A percentile compares a stretch with the other conserved stretches of the same genome.
Conservation (phyloP, 2,329 filamentous ascomycete genomes). For the Pseudogymnoascus sp. region DNA sequence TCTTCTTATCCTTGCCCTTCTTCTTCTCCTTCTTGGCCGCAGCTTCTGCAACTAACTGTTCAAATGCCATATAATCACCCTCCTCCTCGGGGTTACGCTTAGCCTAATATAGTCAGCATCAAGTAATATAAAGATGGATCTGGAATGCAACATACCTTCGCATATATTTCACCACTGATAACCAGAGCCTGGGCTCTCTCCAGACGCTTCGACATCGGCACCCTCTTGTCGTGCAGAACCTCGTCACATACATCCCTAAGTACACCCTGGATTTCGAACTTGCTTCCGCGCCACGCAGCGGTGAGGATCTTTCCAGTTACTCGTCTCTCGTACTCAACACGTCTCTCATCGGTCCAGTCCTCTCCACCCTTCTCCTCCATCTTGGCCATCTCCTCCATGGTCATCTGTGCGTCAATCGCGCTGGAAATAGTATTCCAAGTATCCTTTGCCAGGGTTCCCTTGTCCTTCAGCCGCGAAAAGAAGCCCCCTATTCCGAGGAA, state of each 20-base stretch:
- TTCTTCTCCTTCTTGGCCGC: constrained; percentile 86
- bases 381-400: constrained; percentile 98
- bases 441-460: constrained; percentile 93
- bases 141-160: constrained; percentile 56
- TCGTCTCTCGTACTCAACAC: constrained; percentile 87
- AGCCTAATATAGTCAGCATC: constrained; percentile 49
- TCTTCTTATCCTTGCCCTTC: constrained; percentile 47
- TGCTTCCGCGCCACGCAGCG: constrained; percentile 91
- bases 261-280: constrained; percentile 97
- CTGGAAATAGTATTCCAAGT: constrained; percentile 97
- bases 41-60: constrained; percentile 94
- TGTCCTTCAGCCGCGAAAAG: constrained; percentile 89
- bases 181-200: constrained; percentile 88
- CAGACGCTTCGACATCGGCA: constrained; percentile 75
- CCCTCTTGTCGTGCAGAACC: constrained; percentile 66
- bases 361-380: constrained; percentile 91
- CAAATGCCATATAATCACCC: constrained; percentile 97
- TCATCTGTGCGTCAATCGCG: constrained; percentile 94
- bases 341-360: constrained; percentile 97
- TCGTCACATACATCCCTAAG: constrained; percentile 89
- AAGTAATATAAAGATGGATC: neutral
- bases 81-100: constrained; percentile 90
- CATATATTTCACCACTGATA: constrained; percentile 81
- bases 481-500: constrained; percentile 95
- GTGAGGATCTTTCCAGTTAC: constrained; percentile 98